Evolutionary conservation across 345 rosid species (phyloP), one percentile per base, ranked within the genome.

Genomic region (Fremontodendron californicum): DNA sequence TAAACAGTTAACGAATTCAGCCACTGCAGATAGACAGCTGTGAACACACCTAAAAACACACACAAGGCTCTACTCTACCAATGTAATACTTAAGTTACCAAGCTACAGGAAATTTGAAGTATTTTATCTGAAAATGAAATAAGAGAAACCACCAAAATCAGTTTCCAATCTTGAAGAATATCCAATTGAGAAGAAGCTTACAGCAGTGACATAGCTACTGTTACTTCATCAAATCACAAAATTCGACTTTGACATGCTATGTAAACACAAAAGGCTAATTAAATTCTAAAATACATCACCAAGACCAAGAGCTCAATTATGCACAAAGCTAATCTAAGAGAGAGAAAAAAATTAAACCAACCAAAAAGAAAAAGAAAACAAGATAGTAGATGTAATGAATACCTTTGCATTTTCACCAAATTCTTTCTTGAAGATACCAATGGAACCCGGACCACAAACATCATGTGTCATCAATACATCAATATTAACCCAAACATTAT

Each of bases 391-490:
- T 35, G 18, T 21, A 46, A 21, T 5, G 7, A 61, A 21, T 79
- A 94, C 99, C 99, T 92, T 92, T 35, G 98, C 97, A 82, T 90
- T 81, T 74, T 89, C 70, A 63, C 98, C 99, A 76, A 95, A 95
- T 83, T 95, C 99, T 77, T 81, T 88, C 88, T 92, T 93, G 85
- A 95, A 95, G 77, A 93, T 93, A 55, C 92, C 99, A 61, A 95
- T 78, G 67, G 98, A 90, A 82, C 98, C 98, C 21, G 98, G 97
- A 46, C 99, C 99, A 71, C 94, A 93, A 49, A 95, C 96, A 87
- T 96, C 99, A 78, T 96, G 98, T 61, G 98, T 96, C 99, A 93
- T 96, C 86, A 96, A 84, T 46, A 89, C 75, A 87, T 96, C 97
- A 75, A 96, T 90, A 46, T 92, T 87, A 70, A 92, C 98, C 99